phyloP scores from a whole-genome alignment of 1,139 yeast species.

The Scheffersomyces lignicola region DNA sequence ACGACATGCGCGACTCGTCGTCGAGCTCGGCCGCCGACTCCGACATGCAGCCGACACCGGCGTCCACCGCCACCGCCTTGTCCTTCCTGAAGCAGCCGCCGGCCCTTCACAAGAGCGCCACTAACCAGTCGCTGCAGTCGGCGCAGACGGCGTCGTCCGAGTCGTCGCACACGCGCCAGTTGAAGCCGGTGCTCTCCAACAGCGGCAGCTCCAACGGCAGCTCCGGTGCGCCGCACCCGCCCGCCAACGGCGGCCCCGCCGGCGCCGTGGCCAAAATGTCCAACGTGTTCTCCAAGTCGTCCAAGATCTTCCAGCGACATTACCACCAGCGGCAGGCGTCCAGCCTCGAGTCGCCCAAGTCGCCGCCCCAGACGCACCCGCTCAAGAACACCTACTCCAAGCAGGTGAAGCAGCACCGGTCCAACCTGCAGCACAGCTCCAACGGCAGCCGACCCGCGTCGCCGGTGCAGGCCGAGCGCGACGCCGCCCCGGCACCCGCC shows the following conservation, averaged over 20 bases:
- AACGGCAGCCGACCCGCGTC: conserved; percentile 25
- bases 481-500: too few relatives aligned
- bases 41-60: conserved; percentile 5
- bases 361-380: conserved; percentile 12
- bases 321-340: conserved; percentile 21
- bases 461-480: conserved; percentile 16
- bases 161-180: conserved; percentile 1
- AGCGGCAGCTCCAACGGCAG: neutral
- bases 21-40: neutral
- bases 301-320: conserved; percentile 31
- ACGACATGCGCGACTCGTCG: neutral
- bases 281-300: conserved; percentile 31
- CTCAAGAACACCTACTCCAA: conserved; percentile 32
- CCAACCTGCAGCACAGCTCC: conserved; percentile 23
- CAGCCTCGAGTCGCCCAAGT: conserved; percentile 10
- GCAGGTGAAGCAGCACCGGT: conserved; percentile 34
- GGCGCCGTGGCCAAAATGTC: conserved; percentile 23
- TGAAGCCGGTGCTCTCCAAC: conserved; percentile 3
- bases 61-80: conserved; percentile 6
- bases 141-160: conserved; percentile 5
- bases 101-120: conserved; percentile 9
- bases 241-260: conserved; percentile 9
- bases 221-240: too few relatives aligned
- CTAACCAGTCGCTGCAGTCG: conserved; percentile 10
- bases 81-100: conserved; percentile 7